A percentile compares a stretch with the other conserved stretches of the same genome.
Evolutionary conservation across 2,329 filamentous ascomycete species (phyloP).

Genomic region (Stagonosporopsis vannaccii): DNA sequence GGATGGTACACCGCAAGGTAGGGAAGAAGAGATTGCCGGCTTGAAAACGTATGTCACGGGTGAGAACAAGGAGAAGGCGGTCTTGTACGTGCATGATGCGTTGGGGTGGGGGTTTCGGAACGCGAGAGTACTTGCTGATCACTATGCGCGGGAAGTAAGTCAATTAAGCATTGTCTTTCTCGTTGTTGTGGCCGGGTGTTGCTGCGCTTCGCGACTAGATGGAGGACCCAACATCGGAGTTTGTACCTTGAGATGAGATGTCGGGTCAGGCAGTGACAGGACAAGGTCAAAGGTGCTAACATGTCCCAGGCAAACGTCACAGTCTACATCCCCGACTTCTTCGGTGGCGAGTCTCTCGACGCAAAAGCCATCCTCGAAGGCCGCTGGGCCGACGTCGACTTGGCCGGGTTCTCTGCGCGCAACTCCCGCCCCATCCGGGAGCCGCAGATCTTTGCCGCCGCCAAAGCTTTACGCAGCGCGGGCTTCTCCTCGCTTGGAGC

Average conservation of each 20-base stretch:
- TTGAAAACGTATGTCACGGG: constrained; percentile 51
- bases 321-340: constrained; percentile 54
- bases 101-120: constrained; percentile 56
- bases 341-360: constrained; percentile 27
- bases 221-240: too few relatives aligned
- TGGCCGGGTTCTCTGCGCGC: constrained; percentile 43
- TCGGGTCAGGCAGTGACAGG: too few relatives aligned
- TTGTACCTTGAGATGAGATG: too few relatives aligned
- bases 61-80: constrained; percentile 47
- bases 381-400: constrained; percentile 40
- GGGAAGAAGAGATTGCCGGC: constrained; percentile 39
- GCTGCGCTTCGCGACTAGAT: too few relatives aligned
- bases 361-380: constrained; percentile 7
- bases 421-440: constrained; percentile 48
- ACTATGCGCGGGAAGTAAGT: constrained; percentile 48
- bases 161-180: too few relatives aligned
- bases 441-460: constrained; percentile 43
- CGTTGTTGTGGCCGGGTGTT: too few relatives aligned
- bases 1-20: constrained; percentile 45
- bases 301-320: constrained; percentile 47
- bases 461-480: constrained; percentile 29
- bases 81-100: constrained; percentile 50
- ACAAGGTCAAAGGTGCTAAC: not conserved
- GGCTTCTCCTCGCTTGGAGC: constrained; percentile 46
- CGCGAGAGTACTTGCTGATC: constrained; percentile 53